phyloP scores from a whole-genome alignment of 2,329 filamentous ascomycete genomes.

The Aspergillus uvarum region DNA sequence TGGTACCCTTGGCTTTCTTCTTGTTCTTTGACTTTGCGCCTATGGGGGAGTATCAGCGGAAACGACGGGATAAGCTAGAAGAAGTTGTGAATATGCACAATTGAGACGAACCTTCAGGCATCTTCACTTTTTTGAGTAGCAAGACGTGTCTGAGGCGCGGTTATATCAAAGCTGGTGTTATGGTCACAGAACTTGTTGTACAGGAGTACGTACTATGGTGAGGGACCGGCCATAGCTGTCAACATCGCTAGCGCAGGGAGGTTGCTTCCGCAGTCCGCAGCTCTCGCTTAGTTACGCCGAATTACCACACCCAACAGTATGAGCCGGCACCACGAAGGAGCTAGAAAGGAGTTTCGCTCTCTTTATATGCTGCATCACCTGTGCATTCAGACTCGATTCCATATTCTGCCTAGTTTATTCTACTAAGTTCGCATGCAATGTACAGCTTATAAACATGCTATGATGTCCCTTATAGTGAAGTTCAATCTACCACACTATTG shows the following conservation, averaged over 20 bases:
- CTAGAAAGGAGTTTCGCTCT: not conserved
- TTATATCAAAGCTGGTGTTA: not conserved
- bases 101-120: constrained; percentile 23
- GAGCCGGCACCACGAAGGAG: not conserved
- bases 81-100: constrained; percentile 1
- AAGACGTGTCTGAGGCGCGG: not conserved
- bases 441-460: not conserved
- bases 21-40: constrained; percentile 57
- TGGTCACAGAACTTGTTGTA: not conserved
- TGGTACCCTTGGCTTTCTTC: constrained; percentile 57
- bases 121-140: constrained; percentile 13
- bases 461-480: not conserved
- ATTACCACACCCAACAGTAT: not conserved
- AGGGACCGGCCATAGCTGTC: constrained; percentile 30
- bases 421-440: not conserved
- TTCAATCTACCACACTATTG: not conserved
- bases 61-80: constrained; percentile 19
- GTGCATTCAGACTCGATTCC: not conserved
- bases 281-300: constrained; percentile 16
- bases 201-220: constrained; percentile 11
- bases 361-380: not conserved
- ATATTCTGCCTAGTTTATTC: not conserved
- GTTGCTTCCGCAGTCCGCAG: constrained; percentile 17
- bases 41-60: constrained; percentile 17
- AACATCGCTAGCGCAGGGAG: constrained; percentile 36